Base-by-base conservation (phyloP, 192 early-diverging fungal genomes). In the Linnemannia exigua region DNA sequence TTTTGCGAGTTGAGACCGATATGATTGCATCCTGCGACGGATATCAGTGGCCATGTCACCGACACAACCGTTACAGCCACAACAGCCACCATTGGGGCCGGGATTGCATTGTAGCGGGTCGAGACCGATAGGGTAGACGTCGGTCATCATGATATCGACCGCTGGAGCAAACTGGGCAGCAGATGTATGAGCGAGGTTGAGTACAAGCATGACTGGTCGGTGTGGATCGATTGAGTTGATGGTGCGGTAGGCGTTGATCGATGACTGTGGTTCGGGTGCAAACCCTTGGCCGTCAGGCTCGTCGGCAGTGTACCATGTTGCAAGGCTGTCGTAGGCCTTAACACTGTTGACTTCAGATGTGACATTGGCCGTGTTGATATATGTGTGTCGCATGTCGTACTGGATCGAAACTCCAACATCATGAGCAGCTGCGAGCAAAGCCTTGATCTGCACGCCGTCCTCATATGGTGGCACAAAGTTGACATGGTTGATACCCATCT, bases 241-340 rank as follows among this genome's bases (percentile, higher is more conserved):
- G 33, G 67, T 74, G 14, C 67, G 41, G 41, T 75, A 69, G 46
- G 79, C 79, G 11, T 35, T 35, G 17, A 25, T 51, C 5, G 47
- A 61, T 11, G 77, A 25, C 52, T 72, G 47, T 9, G 67, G 67
- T 41, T 69, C 67, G 2, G 67, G 16, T 11, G 19, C 22, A 20
- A 22, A 8, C 5, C 37, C 0, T 69, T 69, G 37, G 41, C 69
- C 69, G 58, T 79, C 77, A 5, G 77, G 77, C 17, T 79, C 77
- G 58, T 79, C 77, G 15, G 77, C 80, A 33, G 74, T 75, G 52
- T 82, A 82, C 74, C 80, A 82, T n/a, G 80, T 82, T 31, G 75
- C 63, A 22, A 82, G 37, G 51, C 74, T 63, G 15, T 25, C 14
- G 31, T 82, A 82, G 5, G 44, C 63, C 28, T 75, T 70, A n/a